Evolutionary conservation across 2,329 filamentous ascomycete species (phyloP), one percentile per base, ranked within the genome.

Genomic region (Colletotrichum graminicola): DNA sequence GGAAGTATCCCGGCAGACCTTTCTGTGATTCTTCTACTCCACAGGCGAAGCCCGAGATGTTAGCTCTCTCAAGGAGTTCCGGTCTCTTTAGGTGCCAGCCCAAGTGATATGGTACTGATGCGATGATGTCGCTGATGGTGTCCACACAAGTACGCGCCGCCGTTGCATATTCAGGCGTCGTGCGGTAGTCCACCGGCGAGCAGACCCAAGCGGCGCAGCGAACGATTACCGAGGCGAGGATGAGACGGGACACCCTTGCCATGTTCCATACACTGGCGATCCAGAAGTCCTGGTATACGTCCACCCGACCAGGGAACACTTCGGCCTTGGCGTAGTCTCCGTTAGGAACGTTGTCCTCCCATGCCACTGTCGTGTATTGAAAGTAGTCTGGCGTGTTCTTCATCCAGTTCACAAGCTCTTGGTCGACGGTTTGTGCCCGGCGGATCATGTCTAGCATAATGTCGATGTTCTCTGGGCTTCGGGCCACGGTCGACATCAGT

Each of bases 201-300:
- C 87, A 88, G 32, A 88, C 82, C 88, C 89, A 91, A 2, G 89
- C 89, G 8, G 86, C 85, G 75, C 88, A 90, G 8, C 89, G 86
- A 16, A 91, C 86, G 47, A 87, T 84, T 21, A 89, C 79, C 21
- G 87, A 86, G 3, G 86, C 84, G 32, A 91, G 81, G 63, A 88
- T 84, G 36, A 91, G 81, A 3, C 89, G 83, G 8, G 85, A 83
- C 21, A 86, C 83, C 21, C 89, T 82, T 71, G 84, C 81, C 79
- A 88, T 81, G 76, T 90, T 91, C 85, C 86, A 88, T 11, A 89
- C 81, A 70, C 83, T 86, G n/a, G 85, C 86, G 52, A 89, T 85
- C 83, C 85, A 90, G 55, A 90, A 81, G 77, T 91, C 88, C 29
- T 81, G 79, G 76, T 90, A 91, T 6, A 87, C 82, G 75, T 91